Base-by-base conservation (phyloP, 2,329 filamentous ascomycete species). In the Verticillium longisporum region DNA sequence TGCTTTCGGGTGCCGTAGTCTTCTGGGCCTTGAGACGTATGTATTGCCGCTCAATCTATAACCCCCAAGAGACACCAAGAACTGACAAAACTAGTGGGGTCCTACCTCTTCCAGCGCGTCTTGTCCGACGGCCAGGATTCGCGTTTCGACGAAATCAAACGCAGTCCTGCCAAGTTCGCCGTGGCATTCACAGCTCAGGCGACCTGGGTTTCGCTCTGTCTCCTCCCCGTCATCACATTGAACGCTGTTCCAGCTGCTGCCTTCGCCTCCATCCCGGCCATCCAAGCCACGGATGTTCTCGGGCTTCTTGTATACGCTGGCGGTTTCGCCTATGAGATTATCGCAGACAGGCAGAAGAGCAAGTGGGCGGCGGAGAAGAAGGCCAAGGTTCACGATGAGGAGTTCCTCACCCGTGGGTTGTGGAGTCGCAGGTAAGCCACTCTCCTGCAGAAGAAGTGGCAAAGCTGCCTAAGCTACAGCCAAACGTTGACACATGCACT, bases 161-260 rank as follows among this genome's bases (percentile, higher is more conserved):
- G 67, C 13, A 70, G 71, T 1, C 71, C 75, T 0, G 60, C 64
- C 26, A 70, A 68, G 58, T 79, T 80, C 66, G 65, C 70, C 2
- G 68, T 55, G 55, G 73, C 74, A 14, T 81, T 74, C 63, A 63
- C 75, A 58, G 83, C 81, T 3, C 88, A 90, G 72, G 87, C 87
- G 6, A 80, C 81, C 0, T 90, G 87, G 88, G 85, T 90, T 2
- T 84, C 84, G 2, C 76, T 89, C n/a, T 87, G 84, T 70, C 76
- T 88, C 4, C 77, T 88, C 66, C 88, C 88, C 11, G 81, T 90
- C 9, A 74, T 89, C 6, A 82, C 85, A 2, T 68, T 89, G 60
- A 90, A 89, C 71, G 76, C 83, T 6, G 79, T 88, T 6, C 86
- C 87, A 0, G 76, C 81, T 1, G 75, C 79, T 1, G 77, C 79